Evolutionary conservation across 2,329 filamentous ascomycete genomes (phyloP), one percentile per base, ranked within the genome.

Genomic region (Graphilbum ipis-grandicollis): DNA sequence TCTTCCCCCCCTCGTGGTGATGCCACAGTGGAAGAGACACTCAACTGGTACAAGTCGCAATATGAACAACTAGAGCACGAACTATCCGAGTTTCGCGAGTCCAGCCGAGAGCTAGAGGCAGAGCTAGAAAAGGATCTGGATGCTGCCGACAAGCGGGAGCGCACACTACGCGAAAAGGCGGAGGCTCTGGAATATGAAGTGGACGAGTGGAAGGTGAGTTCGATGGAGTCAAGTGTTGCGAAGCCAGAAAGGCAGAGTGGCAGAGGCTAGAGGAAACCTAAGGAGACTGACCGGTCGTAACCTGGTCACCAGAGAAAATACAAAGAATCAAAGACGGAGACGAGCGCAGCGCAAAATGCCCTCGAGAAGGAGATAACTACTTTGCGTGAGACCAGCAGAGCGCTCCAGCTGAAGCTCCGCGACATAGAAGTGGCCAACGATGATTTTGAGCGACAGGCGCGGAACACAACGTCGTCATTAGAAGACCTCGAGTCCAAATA

Each of bases 361-460:
- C 68, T 98, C 37, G 86, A 98, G 58, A 96, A 94, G 58, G 90
- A 98, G 57, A 86, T 98, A 49, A 98, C 90, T 7, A 79, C 71
- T 9, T 67, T 98, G 48, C 79, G 90, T 51, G 86, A 98, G 46
- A 57, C 75, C 34, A 92, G 85, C 56, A 69, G 90, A 45, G 76
- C 78, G 4, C 59, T 94, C 42, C 80, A 90, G 50, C 65, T 93
- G 44, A 82, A 71, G 56, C 63, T 98, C 40, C 78, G 90, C 47
- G 90, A 98, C 55, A 93, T 88, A 48, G 90, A 98, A 58, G 90
- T 98, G 38, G 84, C 82, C 54, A 98, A 96, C 60, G 90, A 98
- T 64, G 90, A 98, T 57, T 94, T 88, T 53, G 90, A 98, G 63
- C 77, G 85, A 46, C 88, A 96, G 60, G 88, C 90, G 47, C 77